Conservation (phyloP, 2,329 filamentous ascomycete genomes). For the Apiospora koreana region DNA sequence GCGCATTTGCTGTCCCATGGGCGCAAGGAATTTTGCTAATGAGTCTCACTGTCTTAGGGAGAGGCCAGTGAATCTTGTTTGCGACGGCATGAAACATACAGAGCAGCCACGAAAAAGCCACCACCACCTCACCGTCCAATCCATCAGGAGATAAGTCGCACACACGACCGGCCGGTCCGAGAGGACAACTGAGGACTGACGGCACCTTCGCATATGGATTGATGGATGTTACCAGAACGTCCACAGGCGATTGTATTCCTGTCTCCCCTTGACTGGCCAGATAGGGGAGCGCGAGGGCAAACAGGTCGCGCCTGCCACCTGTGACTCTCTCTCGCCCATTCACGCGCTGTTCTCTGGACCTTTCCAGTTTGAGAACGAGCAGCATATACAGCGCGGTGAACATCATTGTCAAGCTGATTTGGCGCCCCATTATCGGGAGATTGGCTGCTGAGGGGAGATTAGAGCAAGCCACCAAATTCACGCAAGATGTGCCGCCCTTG, state of each 20-base stretch:
- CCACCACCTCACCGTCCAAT: not conserved
- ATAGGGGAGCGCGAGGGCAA: not conserved
- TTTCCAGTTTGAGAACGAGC: not conserved
- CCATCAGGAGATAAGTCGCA: not conserved
- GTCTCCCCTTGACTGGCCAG: not conserved
- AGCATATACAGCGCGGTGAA: not conserved
- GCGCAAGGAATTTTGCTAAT: not conserved
- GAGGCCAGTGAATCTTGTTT: constrained; percentile 4
- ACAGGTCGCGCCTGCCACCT: not conserved
- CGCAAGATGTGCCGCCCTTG: not conserved
- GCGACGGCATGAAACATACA: constrained; percentile 4
- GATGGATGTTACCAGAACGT: not conserved
- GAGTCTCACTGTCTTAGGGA: not conserved
- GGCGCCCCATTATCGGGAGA: constrained; percentile 1
- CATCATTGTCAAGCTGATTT: not conserved
- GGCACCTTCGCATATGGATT: not conserved
- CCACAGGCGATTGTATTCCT: not conserved
- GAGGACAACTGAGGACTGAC: not conserved
- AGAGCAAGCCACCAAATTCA: not conserved
- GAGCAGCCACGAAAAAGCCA: constrained; percentile 1
- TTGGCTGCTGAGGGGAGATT: not conserved
- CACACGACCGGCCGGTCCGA: not conserved
- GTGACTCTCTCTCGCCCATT: not conserved
- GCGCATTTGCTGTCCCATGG: not conserved
- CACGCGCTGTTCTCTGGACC: not conserved